Percentiles rank a stretch among this genome's conserved stretches.
Conservation (phyloP, 1,139 yeast species). For the Debaryomyces singareniensis region DNA sequence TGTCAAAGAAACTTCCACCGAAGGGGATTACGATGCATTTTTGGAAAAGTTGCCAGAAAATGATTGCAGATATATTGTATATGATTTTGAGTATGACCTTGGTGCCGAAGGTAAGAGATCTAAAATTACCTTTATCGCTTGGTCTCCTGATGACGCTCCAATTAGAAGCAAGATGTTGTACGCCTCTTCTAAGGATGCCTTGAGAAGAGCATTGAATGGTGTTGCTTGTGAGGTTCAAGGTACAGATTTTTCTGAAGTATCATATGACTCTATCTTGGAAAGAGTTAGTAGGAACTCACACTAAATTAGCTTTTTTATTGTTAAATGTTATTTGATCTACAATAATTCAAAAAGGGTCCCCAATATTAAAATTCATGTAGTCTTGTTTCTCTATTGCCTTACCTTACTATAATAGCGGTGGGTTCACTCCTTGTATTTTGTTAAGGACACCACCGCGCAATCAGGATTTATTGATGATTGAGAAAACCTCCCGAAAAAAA, state of each 20-base stretch:
- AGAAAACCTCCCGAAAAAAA: conserved; percentile 5
- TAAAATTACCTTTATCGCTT: conserved; percentile 86
- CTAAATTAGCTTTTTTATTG: no score
- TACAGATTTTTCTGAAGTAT: conserved; percentile 94
- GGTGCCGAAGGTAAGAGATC: conserved; percentile 92
- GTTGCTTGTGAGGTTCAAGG: conserved; percentile 93
- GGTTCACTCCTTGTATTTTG: no score
- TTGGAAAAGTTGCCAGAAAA: conserved; percentile 86
- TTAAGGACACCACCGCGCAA: conserved; percentile 1
- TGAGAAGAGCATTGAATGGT: conserved; percentile 96
- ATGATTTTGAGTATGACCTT: conserved; percentile 92
- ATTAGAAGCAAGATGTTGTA: conserved; percentile 94
- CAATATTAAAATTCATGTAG: no score
- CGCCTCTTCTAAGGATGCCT: conserved; percentile 95
- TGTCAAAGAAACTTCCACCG: conserved; percentile 78
- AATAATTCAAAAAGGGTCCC: no score
- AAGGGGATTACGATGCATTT: conserved; percentile 73
- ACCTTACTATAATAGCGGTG: no score
- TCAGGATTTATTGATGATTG: background rate
- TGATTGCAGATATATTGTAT: conserved; percentile 94
- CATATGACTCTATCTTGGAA: conserved; percentile 87
- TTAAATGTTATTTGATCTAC: no score
- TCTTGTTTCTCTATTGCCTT: no score
- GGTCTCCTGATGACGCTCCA: conserved; percentile 98
- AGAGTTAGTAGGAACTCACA: conserved; percentile 48